Evolutionary conservation across 805 yeast species (phyloP), one percentile per base, ranked within the genome.

Genomic region (Saccharomycopsis sp.): DNA sequence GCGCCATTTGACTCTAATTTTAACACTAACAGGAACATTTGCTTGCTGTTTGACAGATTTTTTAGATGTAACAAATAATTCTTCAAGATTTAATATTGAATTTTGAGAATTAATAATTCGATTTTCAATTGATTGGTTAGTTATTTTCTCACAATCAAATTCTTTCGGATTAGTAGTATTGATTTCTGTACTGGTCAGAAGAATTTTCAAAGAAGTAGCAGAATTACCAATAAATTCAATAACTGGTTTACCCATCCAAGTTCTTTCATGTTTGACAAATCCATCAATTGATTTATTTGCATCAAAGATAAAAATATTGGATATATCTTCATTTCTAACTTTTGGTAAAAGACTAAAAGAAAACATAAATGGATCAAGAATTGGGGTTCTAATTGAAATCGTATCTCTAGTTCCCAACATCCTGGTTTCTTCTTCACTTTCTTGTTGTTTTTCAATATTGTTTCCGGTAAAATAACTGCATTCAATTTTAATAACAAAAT

Each of bases 211-310:
- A n/a, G 56, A 47, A 3, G 48, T 42, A 9, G 53, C 56, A 2
- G 57, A 59, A 2, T 70, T 60, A 1, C 44, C 44, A 5, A 49
- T 41, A 5, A 54, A 55, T n/a, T 46, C 45, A 50, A 71, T 19
- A 54, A 58, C 20, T 30, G 51, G 21, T 46, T 52, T 49, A 50
- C 54, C 47, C 55, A 55, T 41, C 70, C 70, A 64, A 21, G 51
- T 50, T 31, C 71, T 52, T 4, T 56, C 46, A 21, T 63, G 64
- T 23, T 53, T 52, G 2, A 66, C 60, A n/a, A n/a, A n/a, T 8
- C 42, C 20, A 3, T 46, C 40, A 43, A 48, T 3, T 40, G 48
- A 50, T 3, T 41, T 49, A 2, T 46, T 49, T 9, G 15, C 28
- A 27, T 31, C 48, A 29, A 44, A 35, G 39, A 50, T 48, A 48